Conservation (phyloP, 495 filamentous ascomycete genomes). For the Cercophora samala region DNA sequence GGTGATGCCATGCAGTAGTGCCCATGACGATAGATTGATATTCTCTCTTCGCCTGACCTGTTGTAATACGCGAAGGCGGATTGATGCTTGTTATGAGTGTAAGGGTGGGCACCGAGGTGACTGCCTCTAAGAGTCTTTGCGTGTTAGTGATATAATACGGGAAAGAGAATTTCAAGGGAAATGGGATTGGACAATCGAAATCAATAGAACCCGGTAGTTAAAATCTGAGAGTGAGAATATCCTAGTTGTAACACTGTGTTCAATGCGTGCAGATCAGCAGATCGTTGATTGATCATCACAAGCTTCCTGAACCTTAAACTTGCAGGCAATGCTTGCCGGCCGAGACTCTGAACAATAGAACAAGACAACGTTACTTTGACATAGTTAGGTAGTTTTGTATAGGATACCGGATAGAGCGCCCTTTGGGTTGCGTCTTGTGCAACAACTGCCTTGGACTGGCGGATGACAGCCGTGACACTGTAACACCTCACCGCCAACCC, state of each 20-base stretch:
- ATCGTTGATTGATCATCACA: neutral
- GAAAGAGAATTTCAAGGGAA: neutral
- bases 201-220: neutral
- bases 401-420: too few relatives aligned
- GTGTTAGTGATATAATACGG: neutral
- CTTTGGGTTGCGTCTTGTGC: neutral
- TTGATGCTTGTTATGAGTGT: too few relatives aligned
- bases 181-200: neutral
- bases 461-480: neutral
- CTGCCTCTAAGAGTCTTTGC: neutral
- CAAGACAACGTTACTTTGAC: neutral
- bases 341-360: neutral
- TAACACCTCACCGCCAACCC: neutral
- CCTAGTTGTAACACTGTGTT: neutral
- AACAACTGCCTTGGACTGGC: neutral
- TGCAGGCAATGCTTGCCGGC: neutral
- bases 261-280: neutral
- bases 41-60: neutral
- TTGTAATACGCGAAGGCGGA: neutral
- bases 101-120: neutral
- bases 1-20: neutral
- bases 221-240: neutral
- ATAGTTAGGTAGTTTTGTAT: too few relatives aligned
- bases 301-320: neutral
- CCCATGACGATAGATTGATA: neutral